These are phyloP conservation scores for Rhizodiscina lignyota DNA, from an alignment of 495 filamentous ascomycete genomes.

Conservation along the genomic window DNA sequence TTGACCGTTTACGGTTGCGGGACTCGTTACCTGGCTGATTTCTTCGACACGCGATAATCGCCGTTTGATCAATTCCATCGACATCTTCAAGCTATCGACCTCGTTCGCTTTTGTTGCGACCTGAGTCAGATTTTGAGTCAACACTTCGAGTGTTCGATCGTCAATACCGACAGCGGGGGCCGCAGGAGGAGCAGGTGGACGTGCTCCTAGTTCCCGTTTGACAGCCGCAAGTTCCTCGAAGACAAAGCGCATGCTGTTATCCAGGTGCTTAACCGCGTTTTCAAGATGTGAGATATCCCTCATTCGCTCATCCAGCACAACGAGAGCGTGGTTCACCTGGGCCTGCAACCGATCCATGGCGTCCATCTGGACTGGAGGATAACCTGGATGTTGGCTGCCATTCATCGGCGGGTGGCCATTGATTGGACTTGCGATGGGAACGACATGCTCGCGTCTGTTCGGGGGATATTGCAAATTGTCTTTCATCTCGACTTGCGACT, in stretches of 20 bases:
- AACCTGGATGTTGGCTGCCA: not conserved
- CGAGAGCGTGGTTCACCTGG: constrained; percentile 18
- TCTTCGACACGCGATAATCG: constrained; percentile 20
- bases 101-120: constrained; percentile 18
- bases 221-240: constrained; percentile 7
- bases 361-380: constrained; percentile 10
- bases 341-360: constrained; percentile 19
- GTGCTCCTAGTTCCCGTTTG: constrained; percentile 1
- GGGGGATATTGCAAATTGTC: no score
- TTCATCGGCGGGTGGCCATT: not conserved
- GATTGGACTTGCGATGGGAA: no score
- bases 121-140: constrained; percentile 10
- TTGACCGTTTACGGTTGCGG: not conserved
- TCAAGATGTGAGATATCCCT: constrained; percentile 7
- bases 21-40: not conserved
- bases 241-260: constrained; percentile 5
- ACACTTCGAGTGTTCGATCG: constrained; percentile 14
- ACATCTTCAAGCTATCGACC: constrained; percentile 21
- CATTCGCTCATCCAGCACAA: constrained; percentile 9
- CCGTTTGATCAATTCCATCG: constrained; percentile 20
- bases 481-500: no score
- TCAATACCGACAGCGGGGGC: constrained; percentile 2
- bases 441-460: no score
- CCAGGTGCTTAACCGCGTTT: constrained; percentile 1
- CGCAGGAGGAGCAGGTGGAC: not conserved